Conservation (phyloP, 495 filamentous ascomycete species). For the Hypomontagnella monticulosa region DNA sequence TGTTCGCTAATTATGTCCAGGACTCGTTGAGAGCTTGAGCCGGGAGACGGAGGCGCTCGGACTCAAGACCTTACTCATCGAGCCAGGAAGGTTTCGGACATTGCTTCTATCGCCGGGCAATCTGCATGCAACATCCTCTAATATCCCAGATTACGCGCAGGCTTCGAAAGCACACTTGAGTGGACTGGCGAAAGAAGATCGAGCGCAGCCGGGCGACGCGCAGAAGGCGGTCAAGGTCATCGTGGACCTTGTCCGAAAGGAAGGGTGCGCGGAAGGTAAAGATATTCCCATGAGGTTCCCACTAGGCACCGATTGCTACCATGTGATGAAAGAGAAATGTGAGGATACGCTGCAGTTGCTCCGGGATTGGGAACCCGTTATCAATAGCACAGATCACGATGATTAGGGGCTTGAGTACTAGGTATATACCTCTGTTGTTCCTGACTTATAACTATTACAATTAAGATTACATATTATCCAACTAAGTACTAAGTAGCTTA, state of each 20-base stretch:
- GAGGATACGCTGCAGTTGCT: constrained; percentile 47
- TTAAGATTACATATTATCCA: too few species aligned
- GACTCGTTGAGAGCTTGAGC: constrained; percentile 56
- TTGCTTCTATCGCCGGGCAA: constrained; percentile 50
- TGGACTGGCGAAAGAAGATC: constrained; percentile 29
- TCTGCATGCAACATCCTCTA: constrained; percentile 13
- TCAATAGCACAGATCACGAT: constrained; percentile 52
- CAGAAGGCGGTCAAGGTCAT: constrained; percentile 58
- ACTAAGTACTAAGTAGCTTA: too few species aligned
- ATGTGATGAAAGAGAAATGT: constrained; percentile 48
- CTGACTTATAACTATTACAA: too few species aligned
- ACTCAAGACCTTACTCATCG: constrained; percentile 54
- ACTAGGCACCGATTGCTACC: constrained; percentile 56
- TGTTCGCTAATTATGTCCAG: constrained; percentile 35
- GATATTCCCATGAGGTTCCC: constrained; percentile 56
- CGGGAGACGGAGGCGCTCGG: constrained; percentile 58
- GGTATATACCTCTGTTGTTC: neutral
- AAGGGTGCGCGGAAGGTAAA: constrained; percentile 50
- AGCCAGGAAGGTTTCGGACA: constrained; percentile 62
- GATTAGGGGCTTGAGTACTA: neutral
- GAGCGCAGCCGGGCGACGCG: constrained; percentile 57
- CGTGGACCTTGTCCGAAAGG: constrained; percentile 58
- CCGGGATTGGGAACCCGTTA: constrained; percentile 53
- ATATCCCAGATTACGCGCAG: constrained; percentile 44
- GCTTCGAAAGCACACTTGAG: constrained; percentile 30